Percentiles rank a stretch among this genome's conserved stretches.
Conservation (phyloP, 768 basidiomycete genomes). For the Gymnopilus junonius region DNA sequence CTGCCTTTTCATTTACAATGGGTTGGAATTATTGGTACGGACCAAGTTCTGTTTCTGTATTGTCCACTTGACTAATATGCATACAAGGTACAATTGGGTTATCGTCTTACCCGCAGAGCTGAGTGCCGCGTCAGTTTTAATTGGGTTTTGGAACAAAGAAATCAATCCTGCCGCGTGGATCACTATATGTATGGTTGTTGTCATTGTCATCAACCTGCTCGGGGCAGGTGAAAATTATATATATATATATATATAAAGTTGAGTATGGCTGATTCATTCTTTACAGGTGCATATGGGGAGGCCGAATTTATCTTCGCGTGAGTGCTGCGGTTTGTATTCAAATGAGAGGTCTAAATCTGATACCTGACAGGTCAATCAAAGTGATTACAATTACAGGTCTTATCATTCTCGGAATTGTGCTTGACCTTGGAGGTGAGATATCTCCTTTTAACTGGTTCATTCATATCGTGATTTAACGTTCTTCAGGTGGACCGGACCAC, state of each 20-base stretch:
- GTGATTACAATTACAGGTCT: slow-evolving; percentile 82
- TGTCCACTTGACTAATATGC: background rate
- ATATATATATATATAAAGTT: background rate
- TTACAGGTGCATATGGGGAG: slow-evolving; percentile 73
- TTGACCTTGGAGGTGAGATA: slow-evolving; percentile 74
- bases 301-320: slow-evolving; percentile 87
- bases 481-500: slow-evolving; percentile 75
- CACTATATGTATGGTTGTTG: slow-evolving; percentile 73
- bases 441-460: background rate
- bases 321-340: slow-evolving; percentile 28
- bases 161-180: slow-evolving; percentile 81
- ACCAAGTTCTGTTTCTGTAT: background rate
- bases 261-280: background rate
- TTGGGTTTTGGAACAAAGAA: slow-evolving; percentile 68
- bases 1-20: slow-evolving; percentile 66
- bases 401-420: slow-evolving; percentile 70
- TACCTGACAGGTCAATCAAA: slow-evolving; percentile 68
- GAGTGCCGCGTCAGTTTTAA: slow-evolving; percentile 74
- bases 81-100: slow-evolving; percentile 59
- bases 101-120: slow-evolving; percentile 76
- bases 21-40: slow-evolving; percentile 54
- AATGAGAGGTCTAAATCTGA: background rate
- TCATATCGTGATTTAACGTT: background rate
- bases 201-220: slow-evolving; percentile 74
- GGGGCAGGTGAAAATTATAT: slow-evolving; percentile 53